Conservation (phyloP, 164 flowering plant genomes). For the Chloranthus sessilifolius region DNA sequence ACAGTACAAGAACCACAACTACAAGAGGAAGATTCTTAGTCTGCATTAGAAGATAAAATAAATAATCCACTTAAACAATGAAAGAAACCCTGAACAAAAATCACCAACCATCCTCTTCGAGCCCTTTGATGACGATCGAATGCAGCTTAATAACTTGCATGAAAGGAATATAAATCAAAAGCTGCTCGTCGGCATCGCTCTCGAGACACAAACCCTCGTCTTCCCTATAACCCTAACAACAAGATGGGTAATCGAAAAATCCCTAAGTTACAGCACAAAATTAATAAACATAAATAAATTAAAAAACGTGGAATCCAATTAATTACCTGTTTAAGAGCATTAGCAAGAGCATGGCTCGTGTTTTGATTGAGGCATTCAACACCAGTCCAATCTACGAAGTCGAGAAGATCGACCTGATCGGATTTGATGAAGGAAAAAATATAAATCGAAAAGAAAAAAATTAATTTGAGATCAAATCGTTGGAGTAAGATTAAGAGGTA, state of each 20-base stretch:
- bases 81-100: too few species aligned
- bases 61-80: too few species aligned
- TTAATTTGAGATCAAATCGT: neutral
- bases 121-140: slow-evolving; percentile 61
- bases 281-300: neutral
- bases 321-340: slow-evolving; percentile 85
- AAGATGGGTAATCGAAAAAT: neutral
- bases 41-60: too few species aligned
- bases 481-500: neutral
- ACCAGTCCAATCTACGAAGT: slow-evolving; percentile 81
- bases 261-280: neutral
- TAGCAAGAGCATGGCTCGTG: slow-evolving; percentile 43
- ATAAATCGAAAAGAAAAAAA: neutral
- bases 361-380: slow-evolving; percentile 92
- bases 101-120: slow-evolving; percentile 98
- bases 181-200: slow-evolving; percentile 98
- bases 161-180: slow-evolving; percentile 82
- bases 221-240: slow-evolving; percentile 65
- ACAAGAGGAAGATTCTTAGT: too few species aligned
- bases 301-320: neutral
- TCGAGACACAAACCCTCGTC: slow-evolving; percentile 77
- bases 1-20: too few species aligned
- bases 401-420: slow-evolving; percentile 73
- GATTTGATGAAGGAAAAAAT: neutral
- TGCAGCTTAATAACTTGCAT: slow-evolving; percentile 83